Evolutionary conservation across 257 asterid genomes (phyloP).

Genomic region (Cinchona pubescens): DNA sequence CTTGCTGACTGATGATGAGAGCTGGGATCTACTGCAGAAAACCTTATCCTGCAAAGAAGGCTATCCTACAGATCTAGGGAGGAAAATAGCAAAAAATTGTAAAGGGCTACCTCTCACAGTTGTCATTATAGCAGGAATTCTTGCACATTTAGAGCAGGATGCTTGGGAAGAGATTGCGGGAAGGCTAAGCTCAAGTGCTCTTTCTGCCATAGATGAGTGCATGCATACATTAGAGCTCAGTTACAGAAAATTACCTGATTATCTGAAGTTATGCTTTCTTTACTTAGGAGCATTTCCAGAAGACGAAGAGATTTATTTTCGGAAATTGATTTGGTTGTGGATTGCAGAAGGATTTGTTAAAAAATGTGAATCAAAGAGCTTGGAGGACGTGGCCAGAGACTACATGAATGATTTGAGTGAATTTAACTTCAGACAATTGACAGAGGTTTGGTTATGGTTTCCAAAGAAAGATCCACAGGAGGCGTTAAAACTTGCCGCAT

Average conservation of each 20-base stretch:
- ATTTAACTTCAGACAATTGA: too few relatives aligned
- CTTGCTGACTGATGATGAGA: too few relatives aligned
- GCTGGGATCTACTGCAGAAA: too few relatives aligned
- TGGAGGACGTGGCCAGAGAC: not conserved
- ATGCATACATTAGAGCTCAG: not conserved
- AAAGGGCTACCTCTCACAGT: too few relatives aligned
- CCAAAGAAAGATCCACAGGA: not conserved
- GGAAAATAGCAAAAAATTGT: too few relatives aligned
- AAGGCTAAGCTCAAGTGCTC: not conserved
- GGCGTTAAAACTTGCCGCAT: not conserved
- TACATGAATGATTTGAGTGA: not conserved
- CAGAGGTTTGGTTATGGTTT: not conserved
- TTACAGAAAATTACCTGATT: too few relatives aligned
- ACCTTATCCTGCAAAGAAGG: too few relatives aligned
- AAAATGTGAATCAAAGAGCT: not conserved
- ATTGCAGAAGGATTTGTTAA: conserved; percentile 1
- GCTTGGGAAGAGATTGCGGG: not conserved
- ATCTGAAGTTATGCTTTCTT: not conserved
- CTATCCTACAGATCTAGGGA: too few relatives aligned
- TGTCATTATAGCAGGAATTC: too few relatives aligned
- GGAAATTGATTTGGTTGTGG: conserved; percentile 4
- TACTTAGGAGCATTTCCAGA: conserved; percentile 8
- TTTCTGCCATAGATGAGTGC: not conserved
- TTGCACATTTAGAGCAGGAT: too few relatives aligned
- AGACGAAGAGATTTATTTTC: not conserved